Conservation (phyloP, 2,329 filamentous ascomycete species). For the Alternaria consortialis region DNA sequence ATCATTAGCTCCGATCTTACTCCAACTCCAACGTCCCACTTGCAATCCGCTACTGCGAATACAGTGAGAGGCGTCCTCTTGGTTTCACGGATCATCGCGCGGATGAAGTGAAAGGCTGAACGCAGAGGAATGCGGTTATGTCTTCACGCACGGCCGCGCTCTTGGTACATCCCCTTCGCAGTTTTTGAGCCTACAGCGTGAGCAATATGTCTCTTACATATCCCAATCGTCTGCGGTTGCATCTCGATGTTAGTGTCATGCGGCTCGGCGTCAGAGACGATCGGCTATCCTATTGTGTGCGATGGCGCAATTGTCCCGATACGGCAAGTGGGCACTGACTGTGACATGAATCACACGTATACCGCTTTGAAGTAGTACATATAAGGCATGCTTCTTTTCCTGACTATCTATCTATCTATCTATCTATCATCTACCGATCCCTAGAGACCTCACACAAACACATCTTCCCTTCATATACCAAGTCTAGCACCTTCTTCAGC, state of each 20-base stretch:
- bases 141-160: background rate
- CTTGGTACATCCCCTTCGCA: background rate
- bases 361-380: background rate
- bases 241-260: constrained; percentile 9
- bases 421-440: background rate
- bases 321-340: constrained; percentile 10
- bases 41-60: background rate
- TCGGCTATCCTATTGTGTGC: constrained; percentile 42
- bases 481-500: background rate
- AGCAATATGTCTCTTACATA: background rate
- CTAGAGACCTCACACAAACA: background rate
- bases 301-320: constrained; percentile 44
- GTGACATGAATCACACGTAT: background rate
- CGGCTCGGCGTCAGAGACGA: constrained; percentile 8
- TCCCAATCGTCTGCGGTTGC: constrained; percentile 6
- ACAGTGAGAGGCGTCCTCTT: background rate
- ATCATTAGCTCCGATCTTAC: constrained; percentile 24
- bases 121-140: background rate
- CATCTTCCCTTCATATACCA: background rate
- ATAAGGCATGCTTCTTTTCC: constrained; percentile 18
- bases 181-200: background rate
- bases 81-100: background rate
- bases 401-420: background rate
- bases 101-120: background rate
- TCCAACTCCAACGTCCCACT: constrained; percentile 21